Base-by-base conservation (phyloP, 1,284 basidiomycete species). In the Veloboletus limbatus region DNA sequence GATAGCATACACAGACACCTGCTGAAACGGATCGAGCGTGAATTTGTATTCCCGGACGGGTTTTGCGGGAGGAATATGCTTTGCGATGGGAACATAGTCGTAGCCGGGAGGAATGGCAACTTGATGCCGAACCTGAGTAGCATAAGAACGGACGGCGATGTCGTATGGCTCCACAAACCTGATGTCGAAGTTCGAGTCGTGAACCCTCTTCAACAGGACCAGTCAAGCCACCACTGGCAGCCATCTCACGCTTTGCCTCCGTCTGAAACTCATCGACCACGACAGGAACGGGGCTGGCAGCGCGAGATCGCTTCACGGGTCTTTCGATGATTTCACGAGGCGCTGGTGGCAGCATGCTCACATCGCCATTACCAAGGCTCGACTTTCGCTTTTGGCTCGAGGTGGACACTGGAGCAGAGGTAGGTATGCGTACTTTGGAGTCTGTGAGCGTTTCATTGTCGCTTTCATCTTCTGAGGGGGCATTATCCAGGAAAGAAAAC, bases 1-100 rank as follows among this genome's bases (percentile, higher is more conserved):
- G 49, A 99, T 99, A 43, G 92, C 95, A 54, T 89, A 81, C 14
- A 98, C 86, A 2, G 96, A 92, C 40, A 97, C 93, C 64, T 87
- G 81, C 67, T 99, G 97, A 75, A 99, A 99, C 18, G 97, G 97
- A 72, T 99, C 97, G 46, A 99, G 79, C 39, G 85, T 88, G 74
- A 99, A 99, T 53, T 93, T 92, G 77, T 98, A 99, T 63, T 88
- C 84, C 47, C 92, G 81, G 30, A 86, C 94, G 0, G 96, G 94
- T 59, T 96, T 94, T 45, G 87, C 79, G 24, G 90, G 88, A 21
- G 95, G 89, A n/a, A 91, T 79, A 68, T 99, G 96, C 63, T 91
- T 78, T 13, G 90, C 83, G 53, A 99, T 96, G 1, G 96, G 91
- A 33, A 89, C 69, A 69, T 99, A 99, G 55, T 86, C 83, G 67